phyloP scores from a whole-genome alignment of 2,329 filamentous ascomycete species.

The Stachybotrys chartarum region DNA sequence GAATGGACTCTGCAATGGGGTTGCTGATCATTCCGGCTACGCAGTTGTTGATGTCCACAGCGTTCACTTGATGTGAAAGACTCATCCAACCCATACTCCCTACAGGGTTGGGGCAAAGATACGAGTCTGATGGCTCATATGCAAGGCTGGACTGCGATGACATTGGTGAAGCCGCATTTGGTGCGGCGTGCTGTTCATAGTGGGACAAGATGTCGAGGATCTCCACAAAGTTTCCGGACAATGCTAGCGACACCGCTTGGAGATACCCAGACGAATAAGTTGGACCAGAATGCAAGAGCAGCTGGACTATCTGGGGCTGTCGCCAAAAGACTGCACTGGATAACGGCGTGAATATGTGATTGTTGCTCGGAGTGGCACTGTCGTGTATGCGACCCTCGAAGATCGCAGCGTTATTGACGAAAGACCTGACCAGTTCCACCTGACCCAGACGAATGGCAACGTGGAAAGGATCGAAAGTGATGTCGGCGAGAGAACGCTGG shows the following conservation, averaged over 20 bases:
- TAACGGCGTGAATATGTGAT: constrained; percentile 17
- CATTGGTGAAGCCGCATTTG: neutral
- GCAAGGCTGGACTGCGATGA: neutral
- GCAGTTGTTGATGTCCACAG: neutral
- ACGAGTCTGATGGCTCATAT: neutral
- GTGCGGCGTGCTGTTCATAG: neutral
- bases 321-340: constrained; percentile 19
- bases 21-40: neutral
- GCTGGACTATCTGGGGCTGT: constrained; percentile 11
- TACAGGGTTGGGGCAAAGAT: neutral
- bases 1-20: neutral
- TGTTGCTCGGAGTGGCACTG: constrained; percentile 1
- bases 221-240: constrained; percentile 6
- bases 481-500: constrained; percentile 9
- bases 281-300: constrained; percentile 11
- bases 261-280: constrained; percentile 10
- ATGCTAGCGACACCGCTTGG: constrained; percentile 14
- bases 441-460: constrained; percentile 20
- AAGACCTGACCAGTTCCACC: constrained; percentile 4
- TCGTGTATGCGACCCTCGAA: constrained; percentile 15
- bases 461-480: constrained; percentile 19
- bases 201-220: constrained; percentile 11
- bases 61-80: constrained; percentile 2
- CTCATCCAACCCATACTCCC: neutral
- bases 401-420: constrained; percentile 9